Evolutionary conservation across 148 eudicot genomes (phyloP).

Genomic region (Persicaria tinctoria): DNA sequence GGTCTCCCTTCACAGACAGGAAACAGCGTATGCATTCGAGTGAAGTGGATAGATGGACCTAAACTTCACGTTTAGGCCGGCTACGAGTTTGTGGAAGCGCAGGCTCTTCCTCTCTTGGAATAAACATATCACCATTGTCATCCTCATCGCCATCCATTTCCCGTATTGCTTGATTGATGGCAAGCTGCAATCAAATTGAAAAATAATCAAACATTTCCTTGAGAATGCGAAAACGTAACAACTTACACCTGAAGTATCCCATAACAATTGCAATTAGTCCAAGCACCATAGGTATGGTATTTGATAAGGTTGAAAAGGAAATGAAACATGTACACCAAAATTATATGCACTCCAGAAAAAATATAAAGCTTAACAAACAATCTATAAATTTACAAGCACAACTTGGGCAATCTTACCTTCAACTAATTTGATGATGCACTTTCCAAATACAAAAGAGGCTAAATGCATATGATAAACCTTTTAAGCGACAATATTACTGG

Average conservation of each 20-base stretch:
- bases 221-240: not conserved
- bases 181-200: constrained; percentile 37
- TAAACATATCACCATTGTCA: constrained; percentile 13
- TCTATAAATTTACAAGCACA: no score
- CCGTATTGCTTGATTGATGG: constrained; percentile 53
- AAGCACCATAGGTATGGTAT: not conserved
- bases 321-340: no score
- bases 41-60: constrained; percentile 8
- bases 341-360: no score
- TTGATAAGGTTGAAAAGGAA: no score
- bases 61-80: constrained; percentile 72
- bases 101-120: constrained; percentile 39
- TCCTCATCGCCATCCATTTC: constrained; percentile 37
- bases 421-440: no score
- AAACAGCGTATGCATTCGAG: not conserved
- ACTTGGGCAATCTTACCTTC: no score
- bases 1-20: not conserved
- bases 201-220: not conserved
- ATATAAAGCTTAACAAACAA: no score
- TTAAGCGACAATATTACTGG: no score
- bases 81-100: constrained; percentile 49
- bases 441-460: no score
- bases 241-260: not conserved
- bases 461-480: no score
- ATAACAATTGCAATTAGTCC: not conserved